Percentiles rank a stretch among this genome's conserved stretches.
Conservation (phyloP, 768 basidiomycete genomes). For the Saitozyma sp. region DNA sequence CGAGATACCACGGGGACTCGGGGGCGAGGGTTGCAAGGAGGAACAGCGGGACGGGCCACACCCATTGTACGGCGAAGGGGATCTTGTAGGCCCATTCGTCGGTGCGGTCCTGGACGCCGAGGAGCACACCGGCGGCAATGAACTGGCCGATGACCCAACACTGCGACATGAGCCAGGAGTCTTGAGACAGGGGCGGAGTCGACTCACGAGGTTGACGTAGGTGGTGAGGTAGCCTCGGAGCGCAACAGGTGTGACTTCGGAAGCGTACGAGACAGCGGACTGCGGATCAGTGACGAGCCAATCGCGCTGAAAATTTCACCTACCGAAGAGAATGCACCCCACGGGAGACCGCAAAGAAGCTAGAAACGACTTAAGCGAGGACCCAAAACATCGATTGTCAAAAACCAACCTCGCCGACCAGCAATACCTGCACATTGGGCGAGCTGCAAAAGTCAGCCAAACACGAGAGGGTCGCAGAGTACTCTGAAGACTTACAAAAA, state of each 20-base stretch:
- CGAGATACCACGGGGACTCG: conserved; percentile 29
- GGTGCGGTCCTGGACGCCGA: background rate
- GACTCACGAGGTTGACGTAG: conserved; percentile 11
- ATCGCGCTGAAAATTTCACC: background rate
- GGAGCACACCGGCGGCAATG: conserved; percentile 29
- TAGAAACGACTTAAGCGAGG: too few species aligned
- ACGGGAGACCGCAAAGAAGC: conserved; percentile 27
- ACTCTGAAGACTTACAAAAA: conserved; percentile 5
- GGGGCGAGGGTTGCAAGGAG: conserved; percentile 23
- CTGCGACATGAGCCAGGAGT: conserved; percentile 9
- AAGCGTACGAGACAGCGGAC: conserved; percentile 37
- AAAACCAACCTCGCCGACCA: conserved; percentile 2
- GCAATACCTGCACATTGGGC: conserved; percentile 2
- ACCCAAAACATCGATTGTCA: background rate
- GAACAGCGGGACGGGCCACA: conserved; percentile 22
- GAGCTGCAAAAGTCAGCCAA: conserved; percentile 15
- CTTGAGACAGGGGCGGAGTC: background rate
- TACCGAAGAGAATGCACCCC: conserved; percentile 31
- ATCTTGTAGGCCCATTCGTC: conserved; percentile 18
- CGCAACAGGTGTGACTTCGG: conserved; percentile 26
- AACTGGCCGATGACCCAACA: conserved; percentile 41
- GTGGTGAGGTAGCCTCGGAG: conserved; percentile 34
- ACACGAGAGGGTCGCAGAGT: too few species aligned
- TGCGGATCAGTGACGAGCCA: conserved; percentile 10
- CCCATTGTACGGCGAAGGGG: conserved; percentile 23